A percentile compares a stretch with the other conserved stretches of the same genome.
Evolutionary conservation across 2,329 filamentous ascomycete species (phyloP).

Genomic region (Eurotiales sp.): DNA sequence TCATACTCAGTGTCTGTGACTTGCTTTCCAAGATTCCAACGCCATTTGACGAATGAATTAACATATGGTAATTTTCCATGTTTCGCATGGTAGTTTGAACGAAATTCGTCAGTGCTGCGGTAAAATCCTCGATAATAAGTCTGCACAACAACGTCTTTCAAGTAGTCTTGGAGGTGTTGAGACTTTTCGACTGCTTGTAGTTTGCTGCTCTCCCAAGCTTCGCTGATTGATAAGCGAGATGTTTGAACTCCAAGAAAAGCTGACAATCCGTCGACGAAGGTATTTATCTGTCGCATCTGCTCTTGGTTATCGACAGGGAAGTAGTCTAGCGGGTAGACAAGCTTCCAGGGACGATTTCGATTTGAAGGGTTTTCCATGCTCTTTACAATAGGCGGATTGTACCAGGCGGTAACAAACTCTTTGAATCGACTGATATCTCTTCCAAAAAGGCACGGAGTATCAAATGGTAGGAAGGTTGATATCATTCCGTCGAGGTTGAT

Average conservation of each 20-base stretch:
- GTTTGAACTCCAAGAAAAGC: background rate
- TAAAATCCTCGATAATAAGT: background rate
- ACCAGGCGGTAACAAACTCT: background rate
- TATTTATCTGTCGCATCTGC: background rate
- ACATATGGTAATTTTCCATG: no score
- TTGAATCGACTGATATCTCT: background rate
- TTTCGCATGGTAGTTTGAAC: no score
- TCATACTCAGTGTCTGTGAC: background rate
- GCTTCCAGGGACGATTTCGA: background rate
- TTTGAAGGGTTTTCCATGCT: no score
- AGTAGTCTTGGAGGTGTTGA: background rate
- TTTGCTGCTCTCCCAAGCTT: background rate
- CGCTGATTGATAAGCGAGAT: background rate
- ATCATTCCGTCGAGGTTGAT: constrained; percentile 48
- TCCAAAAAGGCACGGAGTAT: background rate
- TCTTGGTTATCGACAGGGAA: background rate
- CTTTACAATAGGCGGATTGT: background rate
- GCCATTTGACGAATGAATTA: no score
- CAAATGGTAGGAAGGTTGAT: constrained; percentile 39
- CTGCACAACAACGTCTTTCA: background rate
- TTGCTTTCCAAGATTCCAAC: background rate
- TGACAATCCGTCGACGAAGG: background rate
- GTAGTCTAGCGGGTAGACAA: background rate
- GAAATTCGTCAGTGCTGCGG: no score
- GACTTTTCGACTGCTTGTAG: background rate